These are phyloP conservation scores for Crithidia sp. DNA, from an alignment of 208 protist species.

Conservation along the genomic window DNA sequence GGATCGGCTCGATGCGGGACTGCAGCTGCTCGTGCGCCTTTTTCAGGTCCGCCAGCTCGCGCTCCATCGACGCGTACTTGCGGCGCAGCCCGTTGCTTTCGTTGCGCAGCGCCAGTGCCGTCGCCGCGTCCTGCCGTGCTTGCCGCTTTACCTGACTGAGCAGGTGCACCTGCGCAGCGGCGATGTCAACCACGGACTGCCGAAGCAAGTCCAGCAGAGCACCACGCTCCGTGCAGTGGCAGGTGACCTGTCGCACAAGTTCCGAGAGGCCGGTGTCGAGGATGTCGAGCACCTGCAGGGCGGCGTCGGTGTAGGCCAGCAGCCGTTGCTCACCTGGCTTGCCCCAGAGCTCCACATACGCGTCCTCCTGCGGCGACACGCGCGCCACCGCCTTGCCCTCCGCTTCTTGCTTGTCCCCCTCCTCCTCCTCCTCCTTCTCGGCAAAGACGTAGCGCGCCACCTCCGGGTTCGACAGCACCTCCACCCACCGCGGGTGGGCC, in stretches of 20 bases:
- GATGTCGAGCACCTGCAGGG: constrained; percentile 57
- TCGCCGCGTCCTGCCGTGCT: constrained; percentile 21
- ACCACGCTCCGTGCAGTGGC: constrained; percentile 77
- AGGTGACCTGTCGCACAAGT: constrained; percentile 70
- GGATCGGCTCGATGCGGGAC: constrained; percentile 44
- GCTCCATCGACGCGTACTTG: neutral
- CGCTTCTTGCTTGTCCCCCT: neutral
- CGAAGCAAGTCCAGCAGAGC: constrained; percentile 81
- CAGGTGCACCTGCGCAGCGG: constrained; percentile 57
- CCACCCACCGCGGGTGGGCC: constrained; percentile 50
- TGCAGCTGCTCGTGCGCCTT: constrained; percentile 20
- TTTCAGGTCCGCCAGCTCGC: constrained; percentile 23
- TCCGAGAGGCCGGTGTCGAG: constrained; percentile 81
- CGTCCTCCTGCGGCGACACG: neutral
- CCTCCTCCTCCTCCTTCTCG: constrained; percentile 14
- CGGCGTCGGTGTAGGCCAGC: constrained; percentile 66
- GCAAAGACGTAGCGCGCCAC: constrained; percentile 62
- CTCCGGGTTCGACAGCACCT: constrained; percentile 57
- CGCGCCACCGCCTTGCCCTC: neutral
- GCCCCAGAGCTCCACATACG: constrained; percentile 37
- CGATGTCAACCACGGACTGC: constrained; percentile 72
- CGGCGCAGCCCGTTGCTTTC: constrained; percentile 31
- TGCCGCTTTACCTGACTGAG: constrained; percentile 70
- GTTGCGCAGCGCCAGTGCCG: constrained; percentile 31
- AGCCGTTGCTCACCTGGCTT: constrained; percentile 51